These are phyloP conservation scores for Cryptococcus maquisensis DNA, from an alignment of 1,284 basidiomycete genomes.

Conservation along the genomic window DNA sequence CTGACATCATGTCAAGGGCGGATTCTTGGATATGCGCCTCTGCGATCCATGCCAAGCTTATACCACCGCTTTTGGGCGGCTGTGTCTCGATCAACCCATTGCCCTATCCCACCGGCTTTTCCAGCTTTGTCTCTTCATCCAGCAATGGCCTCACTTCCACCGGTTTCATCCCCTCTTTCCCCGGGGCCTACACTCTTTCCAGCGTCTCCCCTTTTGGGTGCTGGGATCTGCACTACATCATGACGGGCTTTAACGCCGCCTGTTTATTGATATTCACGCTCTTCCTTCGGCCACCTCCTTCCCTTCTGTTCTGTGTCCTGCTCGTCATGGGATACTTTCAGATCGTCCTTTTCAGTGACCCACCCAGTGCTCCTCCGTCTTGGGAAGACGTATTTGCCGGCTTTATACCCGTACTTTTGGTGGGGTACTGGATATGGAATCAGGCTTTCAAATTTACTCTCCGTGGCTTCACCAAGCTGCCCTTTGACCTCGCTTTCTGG, in stretches of 20 bases:
- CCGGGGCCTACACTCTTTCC: constrained; percentile 31
- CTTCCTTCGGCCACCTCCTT: constrained; percentile 28
- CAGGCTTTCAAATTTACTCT: constrained; percentile 31
- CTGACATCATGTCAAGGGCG: constrained; percentile 23
- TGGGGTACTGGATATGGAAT: constrained; percentile 39
- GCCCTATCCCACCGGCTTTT: constrained; percentile 16
- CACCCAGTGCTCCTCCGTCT: constrained; percentile 25
- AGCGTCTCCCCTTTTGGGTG: constrained; percentile 11
- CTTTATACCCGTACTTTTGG: constrained; percentile 25
- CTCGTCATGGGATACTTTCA: constrained; percentile 37
- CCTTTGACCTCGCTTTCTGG: constrained; percentile 37
- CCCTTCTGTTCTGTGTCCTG: constrained; percentile 25
- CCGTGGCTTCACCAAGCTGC: constrained; percentile 28
- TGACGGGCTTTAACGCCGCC: constrained; percentile 35
- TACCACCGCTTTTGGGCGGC: constrained; percentile 33
- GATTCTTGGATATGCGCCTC: constrained; percentile 45
- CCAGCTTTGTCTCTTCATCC: constrained; percentile 18
- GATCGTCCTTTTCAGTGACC: constrained; percentile 32
- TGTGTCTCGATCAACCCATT: constrained; percentile 29
- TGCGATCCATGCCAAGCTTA: constrained; percentile 31
- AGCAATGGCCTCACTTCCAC: constrained; percentile 22
- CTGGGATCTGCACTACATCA: constrained; percentile 37
- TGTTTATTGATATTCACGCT: constrained; percentile 32
- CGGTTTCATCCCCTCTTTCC: constrained; percentile 28
- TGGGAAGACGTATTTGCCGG: constrained; percentile 32